Evolutionary conservation across 176 grass and related monocot genomes (phyloP).

Genomic region (Microstegium vimineum): DNA sequence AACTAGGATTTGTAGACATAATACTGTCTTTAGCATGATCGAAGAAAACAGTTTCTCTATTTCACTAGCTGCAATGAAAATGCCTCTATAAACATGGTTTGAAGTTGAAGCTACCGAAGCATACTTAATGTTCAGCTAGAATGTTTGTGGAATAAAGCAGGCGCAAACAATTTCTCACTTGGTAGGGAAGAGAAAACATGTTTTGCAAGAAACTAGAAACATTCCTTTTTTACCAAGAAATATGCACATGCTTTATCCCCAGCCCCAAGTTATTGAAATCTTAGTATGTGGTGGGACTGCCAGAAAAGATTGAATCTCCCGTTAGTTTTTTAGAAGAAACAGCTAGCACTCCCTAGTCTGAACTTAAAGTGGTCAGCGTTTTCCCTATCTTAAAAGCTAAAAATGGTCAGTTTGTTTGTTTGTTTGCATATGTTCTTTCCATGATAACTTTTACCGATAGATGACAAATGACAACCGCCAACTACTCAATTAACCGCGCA

Average conservation of each 20-base stretch:
- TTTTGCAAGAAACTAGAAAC: neutral
- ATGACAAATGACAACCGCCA: neutral
- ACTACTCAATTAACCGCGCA: neutral
- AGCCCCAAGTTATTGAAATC: slow-evolving; percentile 7
- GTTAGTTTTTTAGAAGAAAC: slow-evolving; percentile 24
- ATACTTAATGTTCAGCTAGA: neutral
- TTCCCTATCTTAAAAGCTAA: neutral
- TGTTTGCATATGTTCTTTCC: neutral
- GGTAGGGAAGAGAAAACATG: neutral
- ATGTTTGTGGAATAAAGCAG: neutral
- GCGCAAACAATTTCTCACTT: neutral
- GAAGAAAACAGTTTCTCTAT: neutral
- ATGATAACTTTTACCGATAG: neutral
- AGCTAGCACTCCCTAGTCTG: neutral
- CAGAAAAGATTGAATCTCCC: neutral
- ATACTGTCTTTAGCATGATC: neutral
- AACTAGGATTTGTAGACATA: neutral
- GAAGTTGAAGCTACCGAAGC: neutral
- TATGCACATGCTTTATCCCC: neutral
- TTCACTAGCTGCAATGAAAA: neutral
- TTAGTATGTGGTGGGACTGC: neutral
- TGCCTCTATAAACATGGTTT: neutral
- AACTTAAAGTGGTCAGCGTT: neutral
- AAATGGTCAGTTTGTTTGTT: neutral
- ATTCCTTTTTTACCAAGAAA: neutral